phyloP scores from a whole-genome alignment of 306 rosid species.

The Ochetophila trinervis region DNA sequence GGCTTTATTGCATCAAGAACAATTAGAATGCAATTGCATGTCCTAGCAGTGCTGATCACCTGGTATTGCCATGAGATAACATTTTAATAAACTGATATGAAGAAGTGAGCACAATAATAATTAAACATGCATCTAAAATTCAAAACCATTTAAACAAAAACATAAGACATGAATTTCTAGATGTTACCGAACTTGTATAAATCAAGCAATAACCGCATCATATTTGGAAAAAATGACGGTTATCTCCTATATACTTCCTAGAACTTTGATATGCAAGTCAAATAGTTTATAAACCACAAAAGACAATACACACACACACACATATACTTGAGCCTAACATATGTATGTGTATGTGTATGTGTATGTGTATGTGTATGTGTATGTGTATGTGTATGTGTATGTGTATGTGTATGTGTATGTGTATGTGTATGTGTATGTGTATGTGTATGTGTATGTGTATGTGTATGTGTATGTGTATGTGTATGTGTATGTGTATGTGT shows the following conservation, averaged over 20 bases:
- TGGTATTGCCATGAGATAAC: conserved; percentile 34
- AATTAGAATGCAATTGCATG: conserved; percentile 93
- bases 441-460: too few relatives aligned
- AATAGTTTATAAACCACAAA: neutral
- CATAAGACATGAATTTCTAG: neutral
- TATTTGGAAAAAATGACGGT: too few relatives aligned
- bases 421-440: too few relatives aligned
- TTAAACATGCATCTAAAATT: neutral
- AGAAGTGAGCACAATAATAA: neutral
- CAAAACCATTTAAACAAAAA: conserved; percentile 9
- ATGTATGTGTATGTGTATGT: too few relatives aligned
- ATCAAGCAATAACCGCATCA: too few relatives aligned
- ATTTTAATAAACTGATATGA: conserved; percentile 22
- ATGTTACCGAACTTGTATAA: neutral
- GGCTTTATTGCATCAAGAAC: conserved; percentile 99
- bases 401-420: too few relatives aligned
- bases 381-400: too few relatives aligned
- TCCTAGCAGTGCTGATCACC: conserved; percentile 99
- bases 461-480: too few relatives aligned
- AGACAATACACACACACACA: neutral
- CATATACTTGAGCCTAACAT: neutral
- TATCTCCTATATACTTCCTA: too few relatives aligned
- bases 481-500: too few relatives aligned
- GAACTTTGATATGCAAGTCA: neutral
- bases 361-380: too few relatives aligned